phyloP scores from a whole-genome alignment of 768 basidiomycete species.

The Termitomyces sp. region DNA sequence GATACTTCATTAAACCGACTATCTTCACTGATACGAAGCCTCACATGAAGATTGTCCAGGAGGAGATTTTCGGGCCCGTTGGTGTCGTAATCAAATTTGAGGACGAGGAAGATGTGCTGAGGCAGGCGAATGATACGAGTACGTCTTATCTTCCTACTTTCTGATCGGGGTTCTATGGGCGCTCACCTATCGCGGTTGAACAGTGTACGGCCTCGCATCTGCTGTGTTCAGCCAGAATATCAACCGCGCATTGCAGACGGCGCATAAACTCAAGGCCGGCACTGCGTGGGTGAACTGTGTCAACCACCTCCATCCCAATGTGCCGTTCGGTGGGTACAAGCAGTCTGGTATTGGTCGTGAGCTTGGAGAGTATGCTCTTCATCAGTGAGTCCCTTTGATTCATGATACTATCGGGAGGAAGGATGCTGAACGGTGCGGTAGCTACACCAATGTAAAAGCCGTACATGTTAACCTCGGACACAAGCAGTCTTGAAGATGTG shows the following conservation, averaged over 20 bases:
- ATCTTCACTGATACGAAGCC: constrained; percentile 58
- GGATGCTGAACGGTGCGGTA: constrained; percentile 15
- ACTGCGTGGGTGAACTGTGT: constrained; percentile 67
- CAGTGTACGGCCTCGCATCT: constrained; percentile 77
- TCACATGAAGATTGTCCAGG: constrained; percentile 62
- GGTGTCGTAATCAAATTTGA: constrained; percentile 66
- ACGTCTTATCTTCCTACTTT: background rate
- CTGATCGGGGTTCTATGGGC: no score
- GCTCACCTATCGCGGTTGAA: background rate
- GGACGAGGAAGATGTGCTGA: constrained; percentile 48
- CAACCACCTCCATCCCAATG: constrained; percentile 43
- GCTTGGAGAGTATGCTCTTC: constrained; percentile 70
- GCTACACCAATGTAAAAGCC: constrained; percentile 65
- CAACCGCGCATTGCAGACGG: constrained; percentile 65
- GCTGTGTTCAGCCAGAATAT: constrained; percentile 83
- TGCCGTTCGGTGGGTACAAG: constrained; percentile 88
- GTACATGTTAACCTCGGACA: constrained; percentile 59
- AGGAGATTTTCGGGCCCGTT: constrained; percentile 76
- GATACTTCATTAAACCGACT: constrained; percentile 63
- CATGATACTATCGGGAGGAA: background rate
- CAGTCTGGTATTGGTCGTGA: constrained; percentile 79
- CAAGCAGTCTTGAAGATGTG: constrained; percentile 13
- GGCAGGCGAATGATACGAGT: constrained; percentile 76
- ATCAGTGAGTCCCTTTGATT: constrained; percentile 34
- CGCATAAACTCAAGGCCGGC: constrained; percentile 75